phyloP scores from a whole-genome alignment of 2,329 filamentous ascomycete genomes.

The Colletotrichum simmondsii region DNA sequence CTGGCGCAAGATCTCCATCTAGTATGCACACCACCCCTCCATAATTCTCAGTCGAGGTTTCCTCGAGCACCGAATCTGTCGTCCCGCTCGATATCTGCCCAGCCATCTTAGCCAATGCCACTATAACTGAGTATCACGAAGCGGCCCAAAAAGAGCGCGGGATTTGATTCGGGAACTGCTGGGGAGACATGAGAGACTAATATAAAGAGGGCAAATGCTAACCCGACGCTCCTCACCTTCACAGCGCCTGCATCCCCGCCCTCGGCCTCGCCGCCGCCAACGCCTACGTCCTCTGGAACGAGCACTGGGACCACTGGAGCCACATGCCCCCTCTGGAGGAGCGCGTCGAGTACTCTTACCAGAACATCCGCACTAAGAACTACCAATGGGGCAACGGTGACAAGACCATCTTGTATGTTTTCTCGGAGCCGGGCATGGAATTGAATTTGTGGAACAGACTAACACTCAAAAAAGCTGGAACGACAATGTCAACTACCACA shows the following conservation, averaged over 20 bases:
- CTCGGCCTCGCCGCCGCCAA: constrained; percentile 81
- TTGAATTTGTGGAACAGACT: constrained; percentile 18
- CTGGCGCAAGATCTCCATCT: constrained; percentile 96
- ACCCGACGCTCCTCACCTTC: background rate
- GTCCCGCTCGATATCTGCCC: background rate
- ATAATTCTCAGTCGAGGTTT: background rate
- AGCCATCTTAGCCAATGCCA: background rate
- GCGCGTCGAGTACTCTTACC: constrained; percentile 92
- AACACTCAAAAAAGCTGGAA: constrained; percentile 78
- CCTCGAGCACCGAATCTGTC: constrained; percentile 38
- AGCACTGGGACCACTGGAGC: constrained; percentile 96
- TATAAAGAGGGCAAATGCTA: background rate
- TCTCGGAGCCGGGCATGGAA: background rate
- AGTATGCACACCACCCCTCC: constrained; percentile 69
- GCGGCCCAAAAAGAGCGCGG: background rate
- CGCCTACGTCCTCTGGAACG: constrained; percentile 90
- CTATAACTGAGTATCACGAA: background rate
- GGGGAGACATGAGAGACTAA: background rate
- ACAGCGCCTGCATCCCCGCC: constrained; percentile 79
- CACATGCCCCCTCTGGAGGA: constrained; percentile 91
- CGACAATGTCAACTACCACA: constrained; percentile 94
- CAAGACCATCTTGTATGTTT: constrained; percentile 80
- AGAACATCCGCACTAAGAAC: constrained; percentile 98
- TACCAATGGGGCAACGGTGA: constrained; percentile 95
- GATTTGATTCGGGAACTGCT: background rate